Evolutionary conservation across 2,329 filamentous ascomycete species (phyloP).

Genomic region (Scytalidium lignicola): DNA sequence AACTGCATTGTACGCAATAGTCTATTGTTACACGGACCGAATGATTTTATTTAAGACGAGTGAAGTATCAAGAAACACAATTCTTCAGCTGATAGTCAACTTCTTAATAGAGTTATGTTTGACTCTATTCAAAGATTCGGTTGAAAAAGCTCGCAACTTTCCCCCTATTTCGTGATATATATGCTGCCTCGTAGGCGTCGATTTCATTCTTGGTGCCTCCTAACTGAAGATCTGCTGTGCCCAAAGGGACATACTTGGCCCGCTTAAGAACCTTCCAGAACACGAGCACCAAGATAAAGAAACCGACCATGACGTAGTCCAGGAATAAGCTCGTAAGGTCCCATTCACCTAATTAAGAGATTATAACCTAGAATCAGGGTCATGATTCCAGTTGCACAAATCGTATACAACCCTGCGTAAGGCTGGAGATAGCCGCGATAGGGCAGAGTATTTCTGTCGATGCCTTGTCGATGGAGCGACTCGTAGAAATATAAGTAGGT

Average conservation of each 20-base stretch:
- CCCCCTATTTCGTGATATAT: not conserved
- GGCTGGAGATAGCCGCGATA: conserved; percentile 68
- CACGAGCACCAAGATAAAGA: conserved; percentile 58
- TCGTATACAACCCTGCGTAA: conserved; percentile 63
- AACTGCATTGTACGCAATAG: too few species aligned
- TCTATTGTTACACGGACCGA: too few species aligned
- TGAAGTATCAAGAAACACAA: too few species aligned
- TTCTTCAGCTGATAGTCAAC: too few species aligned
- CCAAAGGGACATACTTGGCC: conserved; percentile 40
- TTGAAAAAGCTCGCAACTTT: conserved; percentile 3
- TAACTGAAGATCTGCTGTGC: conserved; percentile 28
- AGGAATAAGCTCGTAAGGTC: conserved; percentile 64
- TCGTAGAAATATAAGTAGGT: conserved; percentile 69
- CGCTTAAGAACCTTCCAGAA: conserved; percentile 66
- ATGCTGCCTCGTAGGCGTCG: conserved; percentile 4
- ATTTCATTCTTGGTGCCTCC: conserved; percentile 7
- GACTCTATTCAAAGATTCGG: conserved; percentile 7
- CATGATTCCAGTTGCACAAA: conserved; percentile 61
- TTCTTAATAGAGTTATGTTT: too few species aligned
- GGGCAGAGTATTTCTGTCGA: conserved; percentile 59
- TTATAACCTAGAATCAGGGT: conserved; percentile 68
- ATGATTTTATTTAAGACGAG: too few species aligned
- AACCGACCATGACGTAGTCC: conserved; percentile 62
- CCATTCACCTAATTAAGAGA: conserved; percentile 69
- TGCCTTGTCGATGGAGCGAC: conserved; percentile 61